Conservation (phyloP, 2,329 filamentous ascomycete genomes). For the Hypoxylon sp. region DNA sequence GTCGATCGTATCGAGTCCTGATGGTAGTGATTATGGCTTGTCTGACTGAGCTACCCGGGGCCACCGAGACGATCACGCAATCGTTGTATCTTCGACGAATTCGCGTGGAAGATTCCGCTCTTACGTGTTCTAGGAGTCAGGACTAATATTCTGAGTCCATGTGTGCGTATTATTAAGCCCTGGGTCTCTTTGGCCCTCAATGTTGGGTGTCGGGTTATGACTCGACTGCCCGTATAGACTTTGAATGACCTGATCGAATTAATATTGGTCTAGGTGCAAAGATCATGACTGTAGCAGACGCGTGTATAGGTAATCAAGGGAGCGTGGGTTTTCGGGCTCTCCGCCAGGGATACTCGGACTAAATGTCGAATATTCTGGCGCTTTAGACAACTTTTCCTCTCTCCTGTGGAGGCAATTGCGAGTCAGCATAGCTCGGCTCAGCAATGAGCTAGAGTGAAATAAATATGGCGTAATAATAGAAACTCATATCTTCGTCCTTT, state of each 20-base stretch:
- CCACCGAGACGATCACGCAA: neutral
- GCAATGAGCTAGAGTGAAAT: neutral
- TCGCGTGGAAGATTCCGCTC: neutral
- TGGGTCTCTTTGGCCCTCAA: neutral
- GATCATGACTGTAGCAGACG: neutral
- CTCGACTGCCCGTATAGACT: neutral
- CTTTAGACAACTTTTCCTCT: neutral
- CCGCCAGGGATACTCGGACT: neutral
- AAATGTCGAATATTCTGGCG: neutral
- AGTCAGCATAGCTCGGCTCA: conserved; percentile 13
- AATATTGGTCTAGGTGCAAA: neutral
- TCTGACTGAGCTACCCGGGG: neutral
- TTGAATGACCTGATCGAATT: neutral
- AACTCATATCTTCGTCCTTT: neutral
- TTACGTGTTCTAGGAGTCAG: neutral
- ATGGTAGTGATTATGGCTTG: neutral
- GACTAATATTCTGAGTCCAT: neutral
- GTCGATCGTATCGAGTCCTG: neutral
- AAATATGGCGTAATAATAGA: neutral
- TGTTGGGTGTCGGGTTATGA: neutral
- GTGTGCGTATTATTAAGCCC: neutral
- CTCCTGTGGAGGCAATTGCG: conserved; percentile 1
- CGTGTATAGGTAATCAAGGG: neutral
- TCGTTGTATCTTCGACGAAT: neutral
- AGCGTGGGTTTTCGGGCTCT: neutral